Conservation (phyloP, 345 rosid species). For the Euphorbia pulcherrima region DNA sequence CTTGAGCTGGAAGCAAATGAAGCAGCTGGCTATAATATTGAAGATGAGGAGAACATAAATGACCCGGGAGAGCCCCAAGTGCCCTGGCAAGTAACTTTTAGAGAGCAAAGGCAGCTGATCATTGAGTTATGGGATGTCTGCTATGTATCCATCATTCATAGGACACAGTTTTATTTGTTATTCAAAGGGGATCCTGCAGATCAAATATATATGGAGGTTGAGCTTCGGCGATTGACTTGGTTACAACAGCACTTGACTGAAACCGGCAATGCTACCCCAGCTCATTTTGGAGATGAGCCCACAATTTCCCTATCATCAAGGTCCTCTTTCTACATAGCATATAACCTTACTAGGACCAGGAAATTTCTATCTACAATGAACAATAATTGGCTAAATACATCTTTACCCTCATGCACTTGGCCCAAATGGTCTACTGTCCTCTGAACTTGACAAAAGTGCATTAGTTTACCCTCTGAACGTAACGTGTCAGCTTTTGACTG, state of each 20-base stretch:
- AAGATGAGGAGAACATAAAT: constrained; percentile 48
- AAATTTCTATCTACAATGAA: neutral
- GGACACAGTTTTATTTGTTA: constrained; percentile 90
- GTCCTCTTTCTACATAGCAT: constrained; percentile 22
- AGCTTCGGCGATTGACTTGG: constrained; percentile 94
- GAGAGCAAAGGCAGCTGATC: constrained; percentile 85
- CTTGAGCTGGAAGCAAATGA: constrained; percentile 97
- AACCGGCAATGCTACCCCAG: constrained; percentile 87
- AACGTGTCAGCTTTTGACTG: too few relatives aligned
- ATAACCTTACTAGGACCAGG: too few relatives aligned
- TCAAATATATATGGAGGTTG: constrained; percentile 97
- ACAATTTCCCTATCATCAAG: constrained; percentile 73
- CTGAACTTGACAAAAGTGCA: too few relatives aligned
- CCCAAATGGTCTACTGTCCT: too few relatives aligned
- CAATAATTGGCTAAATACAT: neutral
- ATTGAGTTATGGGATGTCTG: constrained; percentile 94
- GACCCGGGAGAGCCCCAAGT: constrained; percentile 60
- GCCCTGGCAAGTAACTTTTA: constrained; percentile 75
- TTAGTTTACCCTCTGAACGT: too few relatives aligned
- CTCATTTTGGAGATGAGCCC: constrained; percentile 61
- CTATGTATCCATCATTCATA: constrained; percentile 77
- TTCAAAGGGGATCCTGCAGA: constrained; percentile 95
- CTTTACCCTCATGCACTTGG: too few relatives aligned
- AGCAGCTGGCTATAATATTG: constrained; percentile 69
- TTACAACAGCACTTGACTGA: constrained; percentile 87